Evolutionary conservation across 805 yeast genomes (phyloP).

Genomic region (Pichia deserticola): DNA sequence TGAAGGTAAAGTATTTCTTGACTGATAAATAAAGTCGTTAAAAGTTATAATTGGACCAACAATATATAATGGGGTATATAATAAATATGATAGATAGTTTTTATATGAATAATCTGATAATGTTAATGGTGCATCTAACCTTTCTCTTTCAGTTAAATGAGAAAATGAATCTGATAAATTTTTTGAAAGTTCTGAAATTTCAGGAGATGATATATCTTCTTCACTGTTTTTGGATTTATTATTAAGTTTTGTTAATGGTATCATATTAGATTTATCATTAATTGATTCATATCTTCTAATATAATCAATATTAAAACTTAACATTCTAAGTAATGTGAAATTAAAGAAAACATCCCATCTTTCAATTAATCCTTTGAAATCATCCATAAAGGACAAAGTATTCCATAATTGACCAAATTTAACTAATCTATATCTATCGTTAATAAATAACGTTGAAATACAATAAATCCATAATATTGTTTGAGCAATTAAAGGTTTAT

Average conservation of each 20-base stretch:
- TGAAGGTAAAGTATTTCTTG: conserved; percentile 50
- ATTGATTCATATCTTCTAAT: conserved; percentile 32
- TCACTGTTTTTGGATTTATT: conserved; percentile 13
- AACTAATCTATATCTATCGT: conserved; percentile 55
- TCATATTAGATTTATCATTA: conserved; percentile 5
- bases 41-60: conserved; percentile 95
- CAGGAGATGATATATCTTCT: conserved; percentile 5
- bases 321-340: conserved; percentile 75
- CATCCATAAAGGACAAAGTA: conserved; percentile 48
- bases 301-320: conserved; percentile 79
- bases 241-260: background rate
- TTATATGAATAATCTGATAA: conserved; percentile 50
- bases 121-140: conserved; percentile 59
- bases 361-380: conserved; percentile 65
- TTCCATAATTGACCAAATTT: conserved; percentile 39
- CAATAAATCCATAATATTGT: conserved; percentile 69
- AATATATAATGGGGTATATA: conserved; percentile 83
- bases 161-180: background rate
- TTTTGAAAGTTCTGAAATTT: background rate
- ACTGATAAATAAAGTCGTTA: conserved; percentile 82
- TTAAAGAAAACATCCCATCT: conserved; percentile 97
- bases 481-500: conserved; percentile 33
- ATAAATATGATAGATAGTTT: conserved; percentile 68
- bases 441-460: conserved; percentile 66
- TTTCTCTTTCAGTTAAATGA: conserved; percentile 48